Base-by-base conservation (phyloP, 768 basidiomycete species). In the Suillus bovinus region DNA sequence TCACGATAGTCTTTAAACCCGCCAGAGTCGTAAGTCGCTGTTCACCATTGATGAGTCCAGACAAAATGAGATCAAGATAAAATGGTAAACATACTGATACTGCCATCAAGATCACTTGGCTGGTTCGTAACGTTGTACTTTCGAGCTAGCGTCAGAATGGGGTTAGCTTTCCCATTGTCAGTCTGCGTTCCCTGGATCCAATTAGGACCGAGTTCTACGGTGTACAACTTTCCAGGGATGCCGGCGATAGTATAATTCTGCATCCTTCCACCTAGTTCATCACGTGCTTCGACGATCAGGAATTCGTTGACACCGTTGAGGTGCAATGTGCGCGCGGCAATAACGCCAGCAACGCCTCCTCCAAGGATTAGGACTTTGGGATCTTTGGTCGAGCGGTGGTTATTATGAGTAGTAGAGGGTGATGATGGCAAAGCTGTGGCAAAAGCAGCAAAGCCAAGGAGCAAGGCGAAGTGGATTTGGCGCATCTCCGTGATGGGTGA, bases 341-440 rank as follows among this genome's bases (percentile, higher is more conserved):
- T 85, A 22, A 89, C 75, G 11, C 88, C 88, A 5, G 88, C 74
- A 44, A 89, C 81, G 10, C 88, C 88, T 36, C 86, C 87, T 5
- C 88, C 88, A 29, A 89, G 79, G 58, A 89, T 84, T 44, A 89
- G 79, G 16, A 87, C 81, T 9, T 69, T 77, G 14, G 70, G 68
- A 41, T 68, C 60, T 31, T 62, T 68, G 22, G 65, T 47, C n/a
- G 57, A 39, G 27, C 55, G 55, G 10, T 22, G 38, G 17, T 56
- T 24, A 27, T 20, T 27, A 20, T 29, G 55, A 27, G 6, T 1
- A 11, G 36, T 11, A 16, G 55, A 20, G 22, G 24, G 54, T 27
- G 36, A 55, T 55, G 54, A 17, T 55, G 54, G 17, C 5, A 29
- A 29, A 39, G 55, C 55, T 36, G 17, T 13, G 9, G 39, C 4